Evolutionary conservation across 148 eudicot genomes (phyloP).

Genomic region (Persicaria tinctoria): DNA sequence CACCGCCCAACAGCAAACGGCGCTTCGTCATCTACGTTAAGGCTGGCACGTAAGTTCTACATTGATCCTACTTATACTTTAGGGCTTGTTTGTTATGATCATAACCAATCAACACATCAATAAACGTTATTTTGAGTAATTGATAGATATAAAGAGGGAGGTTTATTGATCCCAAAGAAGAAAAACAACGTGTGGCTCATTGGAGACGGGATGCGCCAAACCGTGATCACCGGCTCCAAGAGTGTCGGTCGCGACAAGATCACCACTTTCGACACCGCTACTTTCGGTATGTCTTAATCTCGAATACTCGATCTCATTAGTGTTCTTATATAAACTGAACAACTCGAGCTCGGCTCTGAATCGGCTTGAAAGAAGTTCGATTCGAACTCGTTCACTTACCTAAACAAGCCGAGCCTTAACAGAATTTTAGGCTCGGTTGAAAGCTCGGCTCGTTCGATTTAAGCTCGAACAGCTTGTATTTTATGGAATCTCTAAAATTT

Average conservation of each 20-base stretch:
- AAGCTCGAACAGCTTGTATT: too few relatives aligned
- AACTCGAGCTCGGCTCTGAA: too few relatives aligned
- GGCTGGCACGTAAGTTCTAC: constrained; percentile 2
- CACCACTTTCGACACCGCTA: constrained; percentile 18
- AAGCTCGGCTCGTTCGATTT: too few relatives aligned
- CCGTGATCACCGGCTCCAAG: constrained; percentile 14
- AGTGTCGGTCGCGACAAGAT: constrained; percentile 2
- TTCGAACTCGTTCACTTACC: too few relatives aligned
- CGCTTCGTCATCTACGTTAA: constrained; percentile 6
- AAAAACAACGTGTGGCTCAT: constrained; percentile 20
- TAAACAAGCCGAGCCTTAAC: too few relatives aligned
- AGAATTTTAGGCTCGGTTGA: too few relatives aligned
- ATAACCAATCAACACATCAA: neutral
- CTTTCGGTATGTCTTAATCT: constrained; percentile 17
- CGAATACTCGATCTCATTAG: too few relatives aligned
- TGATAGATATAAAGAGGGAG: constrained; percentile 13
- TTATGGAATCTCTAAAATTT: too few relatives aligned
- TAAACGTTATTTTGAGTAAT: neutral
- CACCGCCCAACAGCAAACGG: neutral
- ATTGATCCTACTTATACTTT: too few relatives aligned
- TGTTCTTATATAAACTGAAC: too few relatives aligned
- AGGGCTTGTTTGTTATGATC: too few relatives aligned
- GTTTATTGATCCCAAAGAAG: constrained; percentile 6
- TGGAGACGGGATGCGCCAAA: constrained; percentile 23
- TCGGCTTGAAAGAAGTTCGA: too few relatives aligned